Evolutionary conservation across 1,284 basidiomycete genomes (phyloP), one percentile per base, ranked within the genome.

Genomic region (Ustilago xerochloae): DNA sequence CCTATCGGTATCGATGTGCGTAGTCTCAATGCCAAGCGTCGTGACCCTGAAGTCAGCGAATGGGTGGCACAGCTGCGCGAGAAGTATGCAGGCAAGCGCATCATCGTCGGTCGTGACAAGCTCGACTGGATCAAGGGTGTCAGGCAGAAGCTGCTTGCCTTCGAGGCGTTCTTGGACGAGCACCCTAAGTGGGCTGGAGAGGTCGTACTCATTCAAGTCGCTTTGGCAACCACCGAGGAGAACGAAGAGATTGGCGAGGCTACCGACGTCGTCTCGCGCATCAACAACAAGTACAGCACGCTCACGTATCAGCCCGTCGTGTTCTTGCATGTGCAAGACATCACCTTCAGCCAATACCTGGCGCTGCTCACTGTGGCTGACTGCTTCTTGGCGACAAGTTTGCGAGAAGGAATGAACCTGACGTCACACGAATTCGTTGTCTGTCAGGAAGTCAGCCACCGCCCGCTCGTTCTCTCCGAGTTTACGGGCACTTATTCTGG

Each of bases 401-500:
- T 94, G 80, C 87, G 93, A 7, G 93, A 94, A 84, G 93, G 93
- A 0, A 94, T 94, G 93, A 92, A 92, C 29, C 85, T 93, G 56
- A 87, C 91, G 38, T 90, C 91, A 8, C 92, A 93, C 81, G 93
- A 93, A 83, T 94, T 90, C 81, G 91, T 94, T 13, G 91, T 92
- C 81, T 84, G 81, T 49, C 82, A 82, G 61, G 81, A 81, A 52
- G 89, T 87, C 58, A 86, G 86, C 59, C 88, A 90, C 65, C 87
- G 91, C 28, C 91, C 92, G 0, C 86, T 94, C 33, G 90, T 94
- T 68, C 85, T 94, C 54, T 71, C 56, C 15, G 80, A 92, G 88
- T 94, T 94, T 81, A 92, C 93, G 0, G 93, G 93, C 20, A 91
- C 90, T 4, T 94, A 94, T 83, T 91, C 90, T 51, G 92, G 93